Conservation (phyloP, 108 stramenopile genomes). For the Skeletonema costatum region DNA sequence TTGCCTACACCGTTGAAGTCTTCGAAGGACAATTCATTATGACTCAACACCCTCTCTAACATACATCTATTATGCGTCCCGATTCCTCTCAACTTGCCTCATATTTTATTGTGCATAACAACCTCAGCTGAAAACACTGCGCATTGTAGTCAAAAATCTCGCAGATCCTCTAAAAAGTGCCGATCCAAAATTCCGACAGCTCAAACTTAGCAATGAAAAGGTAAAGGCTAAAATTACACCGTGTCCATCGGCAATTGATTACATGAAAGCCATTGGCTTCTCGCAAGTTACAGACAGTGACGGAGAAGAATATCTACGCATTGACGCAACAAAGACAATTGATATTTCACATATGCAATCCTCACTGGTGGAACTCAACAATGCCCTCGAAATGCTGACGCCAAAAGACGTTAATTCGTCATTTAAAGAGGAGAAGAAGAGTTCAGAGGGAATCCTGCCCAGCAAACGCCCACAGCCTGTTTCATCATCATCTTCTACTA, state of each 20-base stretch:
- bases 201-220: constrained; percentile 62
- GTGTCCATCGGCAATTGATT: constrained; percentile 37
- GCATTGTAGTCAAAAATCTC: constrained; percentile 65
- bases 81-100: neutral
- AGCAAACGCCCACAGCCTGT: neutral
- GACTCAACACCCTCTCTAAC: neutral
- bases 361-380: constrained; percentile 33
- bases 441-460: constrained; percentile 2
- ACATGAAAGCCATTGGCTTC: constrained; percentile 54
- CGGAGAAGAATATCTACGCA: constrained; percentile 22
- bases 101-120: neutral
- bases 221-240: constrained; percentile 39
- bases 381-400: constrained; percentile 32
- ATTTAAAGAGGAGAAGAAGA: constrained; percentile 27
- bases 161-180: constrained; percentile 55
- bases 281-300: constrained; percentile 8
- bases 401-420: constrained; percentile 3
- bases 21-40: neutral
- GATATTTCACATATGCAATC: constrained; percentile 22
- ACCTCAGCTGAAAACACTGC: constrained; percentile 59
- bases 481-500: neutral
- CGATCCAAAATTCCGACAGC: constrained; percentile 58
- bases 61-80: neutral
- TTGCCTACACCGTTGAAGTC: neutral
- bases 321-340: constrained; percentile 5